Percentiles rank a stretch among this genome's conserved stretches.
These are phyloP conservation scores for Sequoia sempervirens DNA, from an alignment of 75 land plant species.

Conservation along the genomic window DNA sequence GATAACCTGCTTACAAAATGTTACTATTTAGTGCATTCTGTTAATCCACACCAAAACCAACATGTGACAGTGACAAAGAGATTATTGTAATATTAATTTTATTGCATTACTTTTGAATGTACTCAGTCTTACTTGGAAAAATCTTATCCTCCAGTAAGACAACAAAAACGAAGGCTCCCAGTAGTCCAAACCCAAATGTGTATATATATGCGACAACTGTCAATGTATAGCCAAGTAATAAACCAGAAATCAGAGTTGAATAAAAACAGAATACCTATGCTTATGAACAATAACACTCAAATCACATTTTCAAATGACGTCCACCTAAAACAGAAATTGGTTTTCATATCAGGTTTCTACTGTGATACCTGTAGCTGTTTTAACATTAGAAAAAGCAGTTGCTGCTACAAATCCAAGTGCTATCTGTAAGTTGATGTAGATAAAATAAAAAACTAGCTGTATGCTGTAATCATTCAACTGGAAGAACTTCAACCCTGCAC, in stretches of 20 bases:
- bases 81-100: neutral
- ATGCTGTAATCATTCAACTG: conserved; percentile 64
- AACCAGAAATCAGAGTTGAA: neutral
- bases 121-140: conserved; percentile 88
- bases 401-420: conserved; percentile 70
- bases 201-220: conserved; percentile 76
- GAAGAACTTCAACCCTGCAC: conserved; percentile 83
- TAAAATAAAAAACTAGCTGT: conserved; percentile 82
- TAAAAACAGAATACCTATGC: neutral
- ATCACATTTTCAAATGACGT: neutral
- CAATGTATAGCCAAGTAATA: neutral
- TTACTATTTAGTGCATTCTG: neutral
- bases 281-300: neutral
- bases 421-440: conserved; percentile 81
- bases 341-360: neutral
- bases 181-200: conserved; percentile 76
- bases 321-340: neutral
- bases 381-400: conserved; percentile 56
- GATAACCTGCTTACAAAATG: neutral
- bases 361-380: conserved; percentile 76
- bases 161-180: conserved; percentile 71
- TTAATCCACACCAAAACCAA: neutral
- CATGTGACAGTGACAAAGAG: neutral
- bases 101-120: no score
- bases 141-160: conserved; percentile 61